phyloP scores from a whole-genome alignment of 1,139 yeast genomes.

The Hemisphaericaspora xylofermentans region DNA sequence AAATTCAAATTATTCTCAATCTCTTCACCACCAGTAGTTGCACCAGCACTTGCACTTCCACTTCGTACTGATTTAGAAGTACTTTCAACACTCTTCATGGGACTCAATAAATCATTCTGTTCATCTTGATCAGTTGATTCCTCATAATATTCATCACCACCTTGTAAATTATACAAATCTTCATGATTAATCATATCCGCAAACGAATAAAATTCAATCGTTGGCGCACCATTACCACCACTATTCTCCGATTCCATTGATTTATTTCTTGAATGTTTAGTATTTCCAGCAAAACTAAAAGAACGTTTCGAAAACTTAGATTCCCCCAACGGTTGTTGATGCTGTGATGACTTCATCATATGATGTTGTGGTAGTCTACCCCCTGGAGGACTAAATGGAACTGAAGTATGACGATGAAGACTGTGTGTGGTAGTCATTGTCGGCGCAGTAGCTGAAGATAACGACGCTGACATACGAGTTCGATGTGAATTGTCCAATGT shows the following conservation, averaged over 20 bases:
- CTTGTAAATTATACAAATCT: constrained; percentile 10
- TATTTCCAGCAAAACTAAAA: constrained; percentile 15
- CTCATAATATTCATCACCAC: constrained; percentile 4
- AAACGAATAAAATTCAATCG: constrained; percentile 33
- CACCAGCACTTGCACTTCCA: neutral
- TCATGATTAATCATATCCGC: constrained; percentile 27
- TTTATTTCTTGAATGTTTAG: constrained; percentile 8
- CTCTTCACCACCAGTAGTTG: neutral
- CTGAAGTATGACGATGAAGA: constrained; percentile 1
- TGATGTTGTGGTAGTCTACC: neutral
- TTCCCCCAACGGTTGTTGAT: neutral
- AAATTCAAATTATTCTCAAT: neutral
- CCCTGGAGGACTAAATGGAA: neutral
- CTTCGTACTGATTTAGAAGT: neutral
- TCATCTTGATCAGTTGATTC: neutral
- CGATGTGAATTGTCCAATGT: constrained; percentile 15
- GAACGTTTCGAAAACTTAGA: constrained; percentile 9
- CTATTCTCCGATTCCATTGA: too few species aligned
- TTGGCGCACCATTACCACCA: constrained; percentile 5
- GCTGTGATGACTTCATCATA: neutral
- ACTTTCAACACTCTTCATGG: neutral
- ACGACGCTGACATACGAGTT: constrained; percentile 1
- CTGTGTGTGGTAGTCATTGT: neutral
- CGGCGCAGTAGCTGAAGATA: neutral
- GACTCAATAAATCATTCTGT: neutral